phyloP scores from a whole-genome alignment of 768 basidiomycete species.

The Termitomyces sp. region DNA sequence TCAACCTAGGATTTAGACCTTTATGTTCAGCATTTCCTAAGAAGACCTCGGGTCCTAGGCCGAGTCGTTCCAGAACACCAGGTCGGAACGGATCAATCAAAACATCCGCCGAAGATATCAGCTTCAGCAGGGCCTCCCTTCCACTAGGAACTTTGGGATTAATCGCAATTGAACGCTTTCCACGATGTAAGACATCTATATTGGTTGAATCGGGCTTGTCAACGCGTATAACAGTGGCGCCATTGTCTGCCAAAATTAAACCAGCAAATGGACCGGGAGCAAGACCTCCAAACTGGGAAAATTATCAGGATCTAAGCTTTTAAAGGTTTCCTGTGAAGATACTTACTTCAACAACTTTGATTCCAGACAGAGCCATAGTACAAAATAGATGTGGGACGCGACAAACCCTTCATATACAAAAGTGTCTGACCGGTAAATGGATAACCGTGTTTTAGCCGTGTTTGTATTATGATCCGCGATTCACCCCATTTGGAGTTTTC shows the following conservation, averaged over 20 bases:
- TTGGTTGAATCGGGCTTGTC: slow-evolving; percentile 51
- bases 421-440: not conserved
- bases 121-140: slow-evolving; percentile 44
- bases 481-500: not conserved
- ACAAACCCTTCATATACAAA: not conserved
- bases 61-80: slow-evolving; percentile 75
- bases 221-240: slow-evolving; percentile 71
- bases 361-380: slow-evolving; percentile 17
- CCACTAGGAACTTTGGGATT: slow-evolving; percentile 62
- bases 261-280: slow-evolving; percentile 82
- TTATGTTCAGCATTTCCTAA: slow-evolving; percentile 37
- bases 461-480: not conserved
- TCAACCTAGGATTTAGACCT: slow-evolving; percentile 56
- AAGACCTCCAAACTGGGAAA: slow-evolving; percentile 69
- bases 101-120: slow-evolving; percentile 68
- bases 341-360: slow-evolving; percentile 21
- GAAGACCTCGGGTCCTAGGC: slow-evolving; percentile 73
- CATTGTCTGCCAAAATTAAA: slow-evolving; percentile 73
- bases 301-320: not conserved
- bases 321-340: not conserved
- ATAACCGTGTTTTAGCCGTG: not conserved
- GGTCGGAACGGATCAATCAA: slow-evolving; percentile 83
- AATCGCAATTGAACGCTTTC: slow-evolving; percentile 72
- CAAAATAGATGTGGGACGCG: not conserved
- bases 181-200: slow-evolving; percentile 55